Evolutionary conservation across 495 filamentous ascomycete species (phyloP), one percentile per base, ranked within the genome.

Genomic region (Glutinoglossum americanum): DNA sequence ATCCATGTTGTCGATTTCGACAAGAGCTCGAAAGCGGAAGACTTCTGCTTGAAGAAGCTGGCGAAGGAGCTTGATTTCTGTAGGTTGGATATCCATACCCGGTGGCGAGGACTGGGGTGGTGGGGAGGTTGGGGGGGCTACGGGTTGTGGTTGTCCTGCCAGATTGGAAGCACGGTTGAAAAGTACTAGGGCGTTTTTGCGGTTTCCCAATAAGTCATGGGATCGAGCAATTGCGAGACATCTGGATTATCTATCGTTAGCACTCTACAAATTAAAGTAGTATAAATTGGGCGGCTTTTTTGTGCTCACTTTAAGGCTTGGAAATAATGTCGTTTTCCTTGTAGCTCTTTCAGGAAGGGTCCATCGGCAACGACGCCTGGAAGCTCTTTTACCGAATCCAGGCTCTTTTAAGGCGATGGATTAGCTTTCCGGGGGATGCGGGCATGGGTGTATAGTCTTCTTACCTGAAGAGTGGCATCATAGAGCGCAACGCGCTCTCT

Each of bases 401-500:
- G 70, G 68, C 86, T 94, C 69, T 87, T 71, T 17, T 32, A 5
- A n/a, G 27, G 0, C 4, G 4, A 33, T 33, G 30, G 30, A 33
- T 33, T 33, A 33, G 30, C 30, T 9, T 4, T 33, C 9, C 9
- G 30, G 3, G 9, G 30, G 4, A 33, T 33, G 30, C 4, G 3
- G 30, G 9, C 9, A 9, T 33, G 30, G 30, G 9, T 33, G 30
- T 33, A 9, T 33, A 33, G 30, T 33, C 9, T 33, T 33, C 9
- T 35, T 33, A 45, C 51, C 63, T 82, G 83, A 13, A 99, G 67
- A 4, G 82, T 94, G 26, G 87, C 85, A 64, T 97, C 89, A 66
- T 96, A 97, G n/a, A 97, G 74, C 1, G 86, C 88, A 13, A 88
- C 83, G 61, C 86, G 81, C 65, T 97, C 93, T 64, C 87, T 85